Evolutionary conservation across 768 basidiomycete species (phyloP), one percentile per base, ranked within the genome.

Genomic region (Pisolithus orientalis): DNA sequence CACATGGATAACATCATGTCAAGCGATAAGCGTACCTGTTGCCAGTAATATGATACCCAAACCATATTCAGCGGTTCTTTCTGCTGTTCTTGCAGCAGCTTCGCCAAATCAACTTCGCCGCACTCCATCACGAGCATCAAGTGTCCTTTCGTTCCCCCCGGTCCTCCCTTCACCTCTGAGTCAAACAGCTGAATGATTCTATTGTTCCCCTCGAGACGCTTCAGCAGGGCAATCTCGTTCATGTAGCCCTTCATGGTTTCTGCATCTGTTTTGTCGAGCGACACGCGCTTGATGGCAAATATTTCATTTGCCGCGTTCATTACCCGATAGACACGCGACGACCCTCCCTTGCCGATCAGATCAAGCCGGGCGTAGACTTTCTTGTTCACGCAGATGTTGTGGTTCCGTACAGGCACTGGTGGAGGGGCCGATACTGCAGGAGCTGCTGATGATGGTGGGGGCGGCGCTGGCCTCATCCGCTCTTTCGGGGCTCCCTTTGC

Each of bases 11-110:
- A 21, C 29, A 31, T 7, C 38, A 37, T 4, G 8, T 16, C 53
- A 42, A 14, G 31, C 3, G 14, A 10, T 16, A 31, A 27, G 66
- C 77, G 25, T 54, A 91, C 94, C 81, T 98, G 95, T 63, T 96
- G 90, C 93, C 94, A 99, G 63, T 93, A 95, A 65, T 93, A 89
- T 16, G 91, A 84, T 31, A 97, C 80, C 82, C 94, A 95, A 51
- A 94, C 88, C 80, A 94, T 87, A 69, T 95, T 90, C 65, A 96
- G 60, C 0, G 86, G 77, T 62, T 93, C 84, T 59, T 84, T 87
- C 68, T 85, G 79, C 66, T 92, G 87, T 62, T 95, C 91, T 56
- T 82, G 80, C 53, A 99, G 67, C 52, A 99, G 69, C 57, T 80
- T 80, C 39, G 93, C 86, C 49, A 98, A 75, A 69, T 98, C 95